These are phyloP conservation scores for Bolboschoenus planiculmis DNA, from an alignment of 176 grass and related monocot genomes.

Conservation along the genomic window DNA sequence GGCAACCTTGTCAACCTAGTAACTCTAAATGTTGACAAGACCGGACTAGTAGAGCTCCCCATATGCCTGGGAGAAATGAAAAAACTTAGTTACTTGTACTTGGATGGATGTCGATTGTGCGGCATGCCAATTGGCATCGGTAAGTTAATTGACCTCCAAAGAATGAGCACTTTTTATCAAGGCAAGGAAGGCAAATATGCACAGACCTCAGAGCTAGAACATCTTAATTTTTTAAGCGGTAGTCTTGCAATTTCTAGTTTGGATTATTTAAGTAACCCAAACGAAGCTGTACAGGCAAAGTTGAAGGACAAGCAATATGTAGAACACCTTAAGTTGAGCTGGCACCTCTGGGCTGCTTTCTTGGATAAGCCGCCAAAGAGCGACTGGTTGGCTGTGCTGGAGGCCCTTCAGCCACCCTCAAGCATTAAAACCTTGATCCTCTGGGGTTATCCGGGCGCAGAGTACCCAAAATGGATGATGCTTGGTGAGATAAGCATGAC, in stretches of 20 bases:
- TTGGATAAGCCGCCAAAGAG: too few species aligned
- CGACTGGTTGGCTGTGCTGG: background rate
- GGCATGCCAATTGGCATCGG: background rate
- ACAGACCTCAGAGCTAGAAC: background rate
- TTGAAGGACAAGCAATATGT: background rate
- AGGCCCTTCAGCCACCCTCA: background rate
- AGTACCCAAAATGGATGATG: background rate
- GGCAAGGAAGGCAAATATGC: background rate
- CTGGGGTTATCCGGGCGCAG: background rate
- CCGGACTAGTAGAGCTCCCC: background rate
- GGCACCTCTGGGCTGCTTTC: too few species aligned
- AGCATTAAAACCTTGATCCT: background rate
- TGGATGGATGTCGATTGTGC: accelerated
- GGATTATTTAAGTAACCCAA: background rate
- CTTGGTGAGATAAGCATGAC: background rate
- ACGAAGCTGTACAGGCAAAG: background rate
- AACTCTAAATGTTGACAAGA: background rate
- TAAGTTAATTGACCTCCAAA: background rate
- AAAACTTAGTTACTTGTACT: background rate
- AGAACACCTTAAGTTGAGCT: background rate
- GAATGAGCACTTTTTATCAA: background rate
- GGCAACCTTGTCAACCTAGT: background rate
- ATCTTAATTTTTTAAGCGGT: background rate
- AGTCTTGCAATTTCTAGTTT: background rate
- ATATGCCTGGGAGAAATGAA: background rate